Conservation (phyloP, 345 rosid genomes). For the Firmiana major region DNA sequence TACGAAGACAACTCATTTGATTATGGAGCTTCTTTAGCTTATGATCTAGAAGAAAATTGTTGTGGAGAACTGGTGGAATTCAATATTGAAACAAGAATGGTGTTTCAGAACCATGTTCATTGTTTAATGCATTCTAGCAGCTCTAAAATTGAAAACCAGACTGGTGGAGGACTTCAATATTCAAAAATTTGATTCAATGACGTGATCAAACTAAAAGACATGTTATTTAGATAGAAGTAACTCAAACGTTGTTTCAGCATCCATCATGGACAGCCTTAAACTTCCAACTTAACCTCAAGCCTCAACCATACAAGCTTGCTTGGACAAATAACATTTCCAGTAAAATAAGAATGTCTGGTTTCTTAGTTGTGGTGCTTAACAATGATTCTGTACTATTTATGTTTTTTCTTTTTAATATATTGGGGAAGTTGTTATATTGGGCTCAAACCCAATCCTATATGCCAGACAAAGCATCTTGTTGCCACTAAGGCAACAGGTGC, state of each 20-base stretch:
- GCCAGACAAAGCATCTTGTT: no score
- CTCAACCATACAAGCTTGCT: neutral
- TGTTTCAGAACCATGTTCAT: no score
- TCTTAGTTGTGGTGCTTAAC: neutral
- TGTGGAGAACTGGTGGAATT: no score
- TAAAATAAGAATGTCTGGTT: no score
- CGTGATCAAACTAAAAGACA: neutral
- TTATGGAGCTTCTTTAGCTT: neutral
- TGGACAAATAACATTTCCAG: neutral
- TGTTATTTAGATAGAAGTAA: neutral
- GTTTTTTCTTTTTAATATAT: no score
- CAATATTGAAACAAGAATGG: no score
- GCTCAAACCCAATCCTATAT: no score
- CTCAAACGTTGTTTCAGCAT: neutral
- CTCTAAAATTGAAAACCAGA: neutral
- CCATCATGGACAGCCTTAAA: neutral
- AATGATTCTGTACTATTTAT: neutral
- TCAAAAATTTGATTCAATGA: neutral
- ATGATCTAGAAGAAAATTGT: neutral
- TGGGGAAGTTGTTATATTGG: no score
- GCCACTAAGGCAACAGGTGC: no score
- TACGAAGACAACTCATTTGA: neutral
- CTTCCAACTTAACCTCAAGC: neutral
- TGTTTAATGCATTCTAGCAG: neutral
- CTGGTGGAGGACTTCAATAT: neutral